Evolutionary conservation across 768 basidiomycete species (phyloP), one percentile per base, ranked within the genome.

Genomic region (Rhizopogon rudus): DNA sequence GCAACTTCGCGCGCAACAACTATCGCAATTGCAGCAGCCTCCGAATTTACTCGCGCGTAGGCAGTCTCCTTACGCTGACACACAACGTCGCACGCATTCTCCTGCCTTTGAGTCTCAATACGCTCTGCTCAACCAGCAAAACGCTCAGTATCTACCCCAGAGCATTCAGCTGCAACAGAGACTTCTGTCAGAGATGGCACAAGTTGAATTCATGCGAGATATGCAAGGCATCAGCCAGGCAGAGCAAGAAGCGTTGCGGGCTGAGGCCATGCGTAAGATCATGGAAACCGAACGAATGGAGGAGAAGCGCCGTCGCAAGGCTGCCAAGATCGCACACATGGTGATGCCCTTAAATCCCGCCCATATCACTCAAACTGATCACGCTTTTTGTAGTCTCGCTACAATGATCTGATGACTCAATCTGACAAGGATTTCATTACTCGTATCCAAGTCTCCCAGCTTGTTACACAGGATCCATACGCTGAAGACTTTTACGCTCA

Each of bases 361-460:
- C 40, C n/a, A 29, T 22, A n/a, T 52, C 48, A 28, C 25, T 52
- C 10, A 22, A 6, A 39, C 52, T 61, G 7, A 66, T 55, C 37
- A 37, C 28, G 28, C 40, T 60, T 35, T 25, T 17, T 60, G 8
- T 51, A 93, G 93, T 83, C 93, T 57, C 85, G 91, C 57, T 94
- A 94, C 66, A 96, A 96, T 62, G 92, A 94, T 68, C 79, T 95
- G 39, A 96, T 96, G 93, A 93, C 93, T 3, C 93, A 94, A 72
- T 94, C 91, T 10, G 97, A 99, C 78, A 98, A 98, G 74, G 97
- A 98, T 67, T 99, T 98, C 67, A 98, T 99, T 73, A 98, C 97
- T 37, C 86, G 97, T 25, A 98, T 99, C 59, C 97, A 99, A 70
- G 92, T 99, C 35, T 98, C 96, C 1, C 97, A 98, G 66, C 88